Evolutionary conservation across 768 basidiomycete genomes (phyloP), one percentile per base, ranked within the genome.

Genomic region (Rhodotorula paludigena): DNA sequence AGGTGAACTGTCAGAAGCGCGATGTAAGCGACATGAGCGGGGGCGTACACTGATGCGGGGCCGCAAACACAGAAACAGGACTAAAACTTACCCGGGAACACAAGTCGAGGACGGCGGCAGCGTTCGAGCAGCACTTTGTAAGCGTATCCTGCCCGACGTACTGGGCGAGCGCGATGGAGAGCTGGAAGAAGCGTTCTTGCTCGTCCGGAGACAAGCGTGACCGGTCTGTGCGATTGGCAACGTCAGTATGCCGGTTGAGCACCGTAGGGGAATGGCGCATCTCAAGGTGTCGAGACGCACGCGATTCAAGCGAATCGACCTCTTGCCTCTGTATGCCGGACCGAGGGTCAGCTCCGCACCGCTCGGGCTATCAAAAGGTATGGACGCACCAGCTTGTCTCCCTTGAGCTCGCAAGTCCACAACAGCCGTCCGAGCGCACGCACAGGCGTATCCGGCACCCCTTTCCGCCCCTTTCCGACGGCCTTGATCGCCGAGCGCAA

Each of bases 341-440:
- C 25, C n/a, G n/a, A n/a, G n/a, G n/a, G n/a, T n/a, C n/a, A n/a
- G n/a, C n/a, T n/a, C n/a, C n/a, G n/a, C n/a, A n/a, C n/a, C n/a
- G n/a, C n/a, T n/a, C n/a, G n/a, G n/a, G n/a, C n/a, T n/a, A 21
- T 3, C 23, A 2, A 28, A 25, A 12, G 5, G 6, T 9, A 3
- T 5, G 3, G 16, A 49, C 68, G 53, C 28, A 71, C 70, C 28
- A 61, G n/a, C 23, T 79, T 78, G 18, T 77, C 75, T 5, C 87
- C 85, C 44, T 83, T 79, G 66, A 83, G 84, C 76, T 83, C 82
- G 60, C 81, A 83, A 35, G 25, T 25, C 66, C 66, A 68, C 36
- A 91, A 73, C 25, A 93, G 81, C 48, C 91, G 83, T 0, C 84
- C 90, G 21, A 97, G 79, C 69, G 86, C 88, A 57, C 93, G 80